These are phyloP conservation scores for Phylloporus sp. DNA, from an alignment of 1,284 basidiomycete species.

Conservation along the genomic window DNA sequence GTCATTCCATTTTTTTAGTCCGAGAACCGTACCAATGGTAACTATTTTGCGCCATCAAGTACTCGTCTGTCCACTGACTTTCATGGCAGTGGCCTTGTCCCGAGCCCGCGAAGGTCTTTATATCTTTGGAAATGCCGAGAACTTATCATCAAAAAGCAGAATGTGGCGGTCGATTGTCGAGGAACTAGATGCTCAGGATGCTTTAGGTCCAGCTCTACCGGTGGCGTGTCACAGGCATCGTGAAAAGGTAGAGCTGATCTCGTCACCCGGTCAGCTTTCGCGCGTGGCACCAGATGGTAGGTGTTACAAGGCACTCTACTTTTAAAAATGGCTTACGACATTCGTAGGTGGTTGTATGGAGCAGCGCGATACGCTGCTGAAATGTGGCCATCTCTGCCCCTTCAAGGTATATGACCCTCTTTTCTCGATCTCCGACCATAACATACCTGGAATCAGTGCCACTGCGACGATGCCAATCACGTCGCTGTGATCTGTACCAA, in stretches of 20 bases:
- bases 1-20: conserved; percentile 42
- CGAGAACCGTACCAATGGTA: conserved; percentile 60
- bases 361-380: conserved; percentile 57
- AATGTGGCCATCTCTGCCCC: conserved; percentile 73
- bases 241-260: conserved; percentile 44
- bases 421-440: background rate
- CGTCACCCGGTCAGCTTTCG: conserved; percentile 56
- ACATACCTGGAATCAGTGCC: conserved; percentile 52
- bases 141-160: conserved; percentile 48
- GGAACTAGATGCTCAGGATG: conserved; percentile 51
- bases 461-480: conserved; percentile 65
- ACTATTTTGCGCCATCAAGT: background rate
- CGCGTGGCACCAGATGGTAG: conserved; percentile 61
- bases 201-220: conserved; percentile 58
- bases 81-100: conserved; percentile 65
- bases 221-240: conserved; percentile 60
- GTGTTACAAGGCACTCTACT: background rate
- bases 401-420: conserved; percentile 50
- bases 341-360: conserved; percentile 62
- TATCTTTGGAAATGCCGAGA: conserved; percentile 68
- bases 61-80: background rate
- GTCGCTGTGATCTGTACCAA: conserved; percentile 52
- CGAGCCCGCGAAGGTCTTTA: conserved; percentile 73
- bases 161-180: conserved; percentile 68
- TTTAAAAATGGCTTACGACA: background rate